Base-by-base conservation (phyloP, 108 stramenopile species). In the Chaetoceros tenuissimus region DNA sequence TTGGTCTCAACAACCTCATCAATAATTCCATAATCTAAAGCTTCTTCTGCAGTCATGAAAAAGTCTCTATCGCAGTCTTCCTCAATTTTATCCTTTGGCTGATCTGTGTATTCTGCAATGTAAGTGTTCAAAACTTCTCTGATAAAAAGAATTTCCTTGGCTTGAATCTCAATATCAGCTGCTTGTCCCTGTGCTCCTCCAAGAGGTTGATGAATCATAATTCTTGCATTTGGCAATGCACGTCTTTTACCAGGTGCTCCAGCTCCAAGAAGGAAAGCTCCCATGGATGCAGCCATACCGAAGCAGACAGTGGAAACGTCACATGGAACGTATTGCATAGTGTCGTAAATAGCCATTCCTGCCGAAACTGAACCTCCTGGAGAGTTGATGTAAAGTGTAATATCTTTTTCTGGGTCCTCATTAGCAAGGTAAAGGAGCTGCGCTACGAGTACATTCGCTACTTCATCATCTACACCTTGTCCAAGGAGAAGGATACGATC, bases 131-230 rank as follows among this genome's bases (percentile, higher is more conserved):
- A 69, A 2, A 81, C 71, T 26, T 87, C 88, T 46, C 86, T 80
- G 40, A 89, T 89, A 65, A 92, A 96, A 46, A 97, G 67, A 66
- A 97, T 96, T 68, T 97, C 95, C 77, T 95, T 96, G 46, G 97
- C 97, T 50, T 97, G 95, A 60, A 97, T 96, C 64, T 97, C 95
- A 75, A 97, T 97, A 68, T 97, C 97, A 20, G 84, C 77, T 5
- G 97, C 97, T 62, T 90, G 88, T 13, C 97, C 97, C 63, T 95
- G 95, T 0, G 94, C 97, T 21, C 95, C 97, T 21, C 97, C 97
- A 49, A 98, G 64, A 31, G 97, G 97, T 68, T 97, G 97, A 75
- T 97, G 97, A 71, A 97, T 97, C 97, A 97, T 97, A 70, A 97
- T 95, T 16, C 96, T 79, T 3, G 94, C 71, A 64, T 97, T 97